phyloP scores from a whole-genome alignment of 1,284 basidiomycete species.

The Rhodotorula sp. region DNA sequence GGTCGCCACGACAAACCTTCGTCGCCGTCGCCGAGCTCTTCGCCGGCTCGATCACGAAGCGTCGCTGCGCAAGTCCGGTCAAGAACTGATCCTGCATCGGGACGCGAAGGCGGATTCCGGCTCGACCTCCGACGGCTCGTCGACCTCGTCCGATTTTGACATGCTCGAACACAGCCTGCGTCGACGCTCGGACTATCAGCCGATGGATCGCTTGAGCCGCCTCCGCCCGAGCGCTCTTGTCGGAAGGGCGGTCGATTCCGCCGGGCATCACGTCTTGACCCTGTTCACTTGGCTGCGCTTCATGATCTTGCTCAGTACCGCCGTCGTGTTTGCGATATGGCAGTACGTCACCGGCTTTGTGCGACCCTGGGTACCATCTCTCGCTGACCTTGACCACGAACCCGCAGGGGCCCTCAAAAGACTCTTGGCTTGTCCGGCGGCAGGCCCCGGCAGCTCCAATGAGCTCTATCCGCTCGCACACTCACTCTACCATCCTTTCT shows the following conservation, averaged over 20 bases:
- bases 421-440: conserved; percentile 15
- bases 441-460: not conserved
- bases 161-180: conserved; percentile 17
- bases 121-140: conserved; percentile 15
- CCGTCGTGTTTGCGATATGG: conserved; percentile 32
- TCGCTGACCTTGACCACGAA: not conserved
- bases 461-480: not conserved
- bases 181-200: conserved; percentile 39
- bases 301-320: conserved; percentile 30
- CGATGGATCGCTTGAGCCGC: conserved; percentile 34
- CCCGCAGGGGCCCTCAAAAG: conserved; percentile 25
- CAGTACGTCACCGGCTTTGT: conserved; percentile 22
- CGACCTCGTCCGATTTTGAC: conserved; percentile 11
- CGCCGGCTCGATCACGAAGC: conserved; percentile 21
- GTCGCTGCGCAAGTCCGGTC: not conserved
- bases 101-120: not conserved
- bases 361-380: rapidly evolving
- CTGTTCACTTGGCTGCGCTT: conserved; percentile 33
- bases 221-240: conserved; percentile 37
- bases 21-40: conserved; percentile 16
- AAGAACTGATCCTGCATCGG: not conserved
- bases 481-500: not conserved
- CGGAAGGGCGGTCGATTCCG: conserved; percentile 22
- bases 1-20: not conserved
- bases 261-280: conserved; percentile 21